Base-by-base conservation (phyloP, 78 protist genomes). In the Cavenderia fasciculata region DNA sequence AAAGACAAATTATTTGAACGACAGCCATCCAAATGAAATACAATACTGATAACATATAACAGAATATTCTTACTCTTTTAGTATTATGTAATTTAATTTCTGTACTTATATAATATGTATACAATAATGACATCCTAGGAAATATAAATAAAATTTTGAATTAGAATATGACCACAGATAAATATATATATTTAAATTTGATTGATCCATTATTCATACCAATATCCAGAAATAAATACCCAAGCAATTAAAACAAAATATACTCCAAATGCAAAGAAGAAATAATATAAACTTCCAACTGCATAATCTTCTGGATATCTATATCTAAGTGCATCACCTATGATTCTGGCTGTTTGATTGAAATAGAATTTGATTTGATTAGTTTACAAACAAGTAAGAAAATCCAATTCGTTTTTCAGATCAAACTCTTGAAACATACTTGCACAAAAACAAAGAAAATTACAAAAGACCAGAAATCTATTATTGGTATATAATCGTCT, bases 41-140 rank as follows among this genome's bases (percentile, higher is more conserved):
- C 21, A 63, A 2, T n/a, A 40, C n/a, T 10, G 38, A 43, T n/a
- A 63, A 63, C 7, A 47, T 4, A 63, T 63, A 63, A 38, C 54
- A 38, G 19, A 63, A 43, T 11, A 63, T 40, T 47, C 72, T 38
- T 63, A 40, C 47, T 63, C 72, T 33, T n/a, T 36, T 63, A 6
- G 38, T 27, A 19, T 43, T 47, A 19, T 47, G 51, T 5, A 63
- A 38, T 63, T 47, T 63, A 38, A 63, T n/a, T 11, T 63, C 72
- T 38, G 33, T 47, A 63, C 72, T 63, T 21, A 63, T 63, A 63
- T 38, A 63, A 47, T 38, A 63, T 63, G 72, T 63, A 63, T 63
- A 63, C 25, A 63, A 38, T 63, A 63, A 40, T 63, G 33, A 47
- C 54, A 63, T 63, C 72, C 72, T 63, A 21, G 7, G 38, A 16